Conservation (phyloP, 495 filamentous ascomycete species). For the Aspergillus mulundensis region DNA sequence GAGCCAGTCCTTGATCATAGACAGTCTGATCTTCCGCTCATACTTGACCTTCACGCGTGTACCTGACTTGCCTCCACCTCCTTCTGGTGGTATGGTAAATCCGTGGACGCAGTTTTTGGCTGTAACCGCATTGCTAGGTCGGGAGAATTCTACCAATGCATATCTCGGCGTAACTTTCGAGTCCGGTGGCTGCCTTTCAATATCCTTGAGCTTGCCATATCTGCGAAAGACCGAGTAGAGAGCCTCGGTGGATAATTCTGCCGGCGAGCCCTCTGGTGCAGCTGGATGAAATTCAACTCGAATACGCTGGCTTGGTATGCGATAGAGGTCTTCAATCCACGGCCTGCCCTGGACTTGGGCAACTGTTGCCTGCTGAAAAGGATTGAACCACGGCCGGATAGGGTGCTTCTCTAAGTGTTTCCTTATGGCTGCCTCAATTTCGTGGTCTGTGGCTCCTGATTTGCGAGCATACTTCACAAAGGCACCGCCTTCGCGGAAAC, state of each 20-base stretch:
- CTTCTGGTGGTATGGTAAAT: constrained; percentile 57
- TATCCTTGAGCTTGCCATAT: constrained; percentile 85
- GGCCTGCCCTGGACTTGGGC: constrained; percentile 76
- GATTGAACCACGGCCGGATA: constrained; percentile 85
- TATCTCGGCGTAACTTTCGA: constrained; percentile 78
- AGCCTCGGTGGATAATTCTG: constrained; percentile 80
- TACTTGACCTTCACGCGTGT: constrained; percentile 78
- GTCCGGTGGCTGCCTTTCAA: constrained; percentile 70
- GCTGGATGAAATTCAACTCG: constrained; percentile 78
- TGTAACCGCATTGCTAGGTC: constrained; percentile 70
- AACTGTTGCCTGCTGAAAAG: constrained; percentile 64
- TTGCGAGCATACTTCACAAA: constrained; percentile 82
- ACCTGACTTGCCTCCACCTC: constrained; percentile 67
- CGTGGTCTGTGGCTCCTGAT: constrained; percentile 42
- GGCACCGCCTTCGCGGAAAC: constrained; percentile 86
- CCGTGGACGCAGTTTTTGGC: constrained; percentile 94
- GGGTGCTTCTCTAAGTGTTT: constrained; percentile 61
- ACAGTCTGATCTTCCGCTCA: constrained; percentile 67
- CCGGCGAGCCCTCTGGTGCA: constrained; percentile 57
- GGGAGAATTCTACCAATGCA: constrained; percentile 71
- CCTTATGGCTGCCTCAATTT: constrained; percentile 55
- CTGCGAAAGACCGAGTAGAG: constrained; percentile 83
- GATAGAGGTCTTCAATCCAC: constrained; percentile 90
- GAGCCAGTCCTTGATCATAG: constrained; percentile 84
- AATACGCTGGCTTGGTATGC: constrained; percentile 69